Conservation (phyloP, 2,329 filamentous ascomycete species). For the Fusarium scirpi region DNA sequence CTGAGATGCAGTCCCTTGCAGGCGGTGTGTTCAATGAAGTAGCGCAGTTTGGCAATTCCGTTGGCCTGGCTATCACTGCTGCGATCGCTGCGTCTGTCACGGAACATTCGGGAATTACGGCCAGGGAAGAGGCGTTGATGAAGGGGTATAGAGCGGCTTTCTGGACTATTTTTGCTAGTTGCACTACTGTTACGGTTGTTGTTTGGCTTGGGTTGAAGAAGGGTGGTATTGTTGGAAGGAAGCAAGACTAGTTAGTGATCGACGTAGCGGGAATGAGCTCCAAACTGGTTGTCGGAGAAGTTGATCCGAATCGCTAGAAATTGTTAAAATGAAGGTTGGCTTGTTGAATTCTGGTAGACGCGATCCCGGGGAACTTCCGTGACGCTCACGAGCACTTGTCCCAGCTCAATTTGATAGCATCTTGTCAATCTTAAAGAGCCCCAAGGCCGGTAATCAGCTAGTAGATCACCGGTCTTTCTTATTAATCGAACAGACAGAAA, state of each 20-base stretch:
- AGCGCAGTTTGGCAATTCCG: conserved; percentile 66
- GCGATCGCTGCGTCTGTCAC: conserved; percentile 61
- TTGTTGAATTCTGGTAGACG: neutral
- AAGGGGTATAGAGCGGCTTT: conserved; percentile 64
- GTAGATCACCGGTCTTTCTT: neutral
- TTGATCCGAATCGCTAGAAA: neutral
- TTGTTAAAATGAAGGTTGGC: neutral
- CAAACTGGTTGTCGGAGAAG: neutral
- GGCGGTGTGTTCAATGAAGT: conserved; percentile 71
- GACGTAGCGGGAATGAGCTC: neutral
- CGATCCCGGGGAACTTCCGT: neutral
- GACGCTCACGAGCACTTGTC: neutral
- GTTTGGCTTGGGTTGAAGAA: conserved; percentile 57
- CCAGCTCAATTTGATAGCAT: neutral
- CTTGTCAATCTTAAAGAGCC: neutral
- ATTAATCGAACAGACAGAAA: neutral
- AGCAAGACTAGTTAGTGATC: conserved; percentile 48
- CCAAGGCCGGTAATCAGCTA: neutral
- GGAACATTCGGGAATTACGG: conserved; percentile 49
- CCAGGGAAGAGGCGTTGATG: conserved; percentile 55
- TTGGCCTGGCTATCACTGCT: conserved; percentile 64
- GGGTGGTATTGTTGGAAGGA: conserved; percentile 63
- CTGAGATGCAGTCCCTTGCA: conserved; percentile 66
- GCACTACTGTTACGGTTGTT: conserved; percentile 52
- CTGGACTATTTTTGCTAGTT: conserved; percentile 63